Evolutionary conservation across 2,329 filamentous ascomycete species (phyloP).

Genomic region (Aureobasidium sp.): DNA sequence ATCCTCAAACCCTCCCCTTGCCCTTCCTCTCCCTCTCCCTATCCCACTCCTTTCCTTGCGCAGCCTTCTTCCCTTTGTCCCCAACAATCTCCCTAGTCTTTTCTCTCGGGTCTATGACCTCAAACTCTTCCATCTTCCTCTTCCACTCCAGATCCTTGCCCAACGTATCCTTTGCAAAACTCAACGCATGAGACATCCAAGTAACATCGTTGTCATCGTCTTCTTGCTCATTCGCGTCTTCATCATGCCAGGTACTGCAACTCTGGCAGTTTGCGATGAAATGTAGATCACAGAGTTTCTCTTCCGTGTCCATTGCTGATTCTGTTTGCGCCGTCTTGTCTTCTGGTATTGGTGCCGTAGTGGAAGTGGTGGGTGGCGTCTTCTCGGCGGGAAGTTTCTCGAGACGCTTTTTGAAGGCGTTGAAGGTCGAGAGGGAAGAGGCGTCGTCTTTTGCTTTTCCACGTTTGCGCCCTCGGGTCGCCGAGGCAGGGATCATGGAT

Average conservation of each 20-base stretch:
- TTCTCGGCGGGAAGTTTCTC: slow-evolving; percentile 34
- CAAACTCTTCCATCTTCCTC: slow-evolving; percentile 73
- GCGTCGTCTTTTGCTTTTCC: slow-evolving; percentile 42
- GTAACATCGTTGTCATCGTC: slow-evolving; percentile 51
- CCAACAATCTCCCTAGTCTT: slow-evolving; percentile 53
- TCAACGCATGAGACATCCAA: slow-evolving; percentile 82
- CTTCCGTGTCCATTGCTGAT: slow-evolving; percentile 55
- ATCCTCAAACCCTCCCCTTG: not conserved
- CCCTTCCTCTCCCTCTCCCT: not conserved
- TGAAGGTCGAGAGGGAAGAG: slow-evolving; percentile 60
- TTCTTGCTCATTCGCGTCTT: slow-evolving; percentile 51
- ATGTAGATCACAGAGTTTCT: slow-evolving; percentile 78
- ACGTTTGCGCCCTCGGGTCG: slow-evolving; percentile 62
- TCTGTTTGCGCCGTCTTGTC: not conserved
- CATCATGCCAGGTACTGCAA: slow-evolving; percentile 72
- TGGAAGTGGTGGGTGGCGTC: not conserved
- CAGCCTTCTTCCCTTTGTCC: slow-evolving; percentile 43
- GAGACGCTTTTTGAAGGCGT: slow-evolving; percentile 71
- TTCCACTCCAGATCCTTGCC: slow-evolving; percentile 89
- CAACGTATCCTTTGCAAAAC: slow-evolving; percentile 78
- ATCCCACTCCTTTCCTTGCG: not conserved
- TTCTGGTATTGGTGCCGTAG: not conserved
- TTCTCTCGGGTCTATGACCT: slow-evolving; percentile 87
- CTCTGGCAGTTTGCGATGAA: slow-evolving; percentile 95
- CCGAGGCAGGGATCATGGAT: slow-evolving; percentile 63